Base-by-base conservation (phyloP, 208 protist genomes). In the Leishmania tropica region DNA sequence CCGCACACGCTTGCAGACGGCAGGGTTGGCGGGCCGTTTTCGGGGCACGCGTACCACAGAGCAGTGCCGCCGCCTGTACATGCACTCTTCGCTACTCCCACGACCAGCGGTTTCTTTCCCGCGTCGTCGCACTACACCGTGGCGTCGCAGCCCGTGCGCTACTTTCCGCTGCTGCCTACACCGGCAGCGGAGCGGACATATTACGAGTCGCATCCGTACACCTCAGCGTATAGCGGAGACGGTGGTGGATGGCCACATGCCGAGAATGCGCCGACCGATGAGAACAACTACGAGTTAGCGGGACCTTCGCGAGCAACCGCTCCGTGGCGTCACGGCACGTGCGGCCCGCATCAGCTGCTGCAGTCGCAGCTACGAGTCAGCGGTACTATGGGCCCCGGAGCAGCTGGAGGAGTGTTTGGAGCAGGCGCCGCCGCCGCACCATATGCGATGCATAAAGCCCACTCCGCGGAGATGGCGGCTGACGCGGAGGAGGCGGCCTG, bases 121-220 rank as follows among this genome's bases (percentile, higher is more conserved):
- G 51, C 51, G 47, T 10, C 35, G 13, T 47, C 78, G 21, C 62
- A 60, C 67, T 81, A 75, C 54, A 81, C 78, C 13, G 78, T 81
- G 42, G 48, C 78, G 24, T 81, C 78, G 53, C 78, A 75, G 53
- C 78, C 78, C 35, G 78, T 81, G 78, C 78, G 78, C 11, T 81
- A 40, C 67, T 81, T 81, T 28, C 48, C 78, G 3, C 48, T 40
- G 35, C 78, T 51, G 11, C 78, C 78, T 28, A 11, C 65, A 21
- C 53, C 78, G 31, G 47, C 54, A 47, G 54, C 21, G 56, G 7
- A 19, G 8, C 21, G 2, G 35, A n/a, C 8, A 64, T 31, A 35
- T 7, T 21, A 11, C 35, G 48, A 60, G 45, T 42, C 40, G 24
- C 11, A 47, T 78, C 17, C 42, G 24, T 24, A 35, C 53, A 35